Conservation (phyloP, 768 basidiomycete species). For the Boletus rubescentipes region DNA sequence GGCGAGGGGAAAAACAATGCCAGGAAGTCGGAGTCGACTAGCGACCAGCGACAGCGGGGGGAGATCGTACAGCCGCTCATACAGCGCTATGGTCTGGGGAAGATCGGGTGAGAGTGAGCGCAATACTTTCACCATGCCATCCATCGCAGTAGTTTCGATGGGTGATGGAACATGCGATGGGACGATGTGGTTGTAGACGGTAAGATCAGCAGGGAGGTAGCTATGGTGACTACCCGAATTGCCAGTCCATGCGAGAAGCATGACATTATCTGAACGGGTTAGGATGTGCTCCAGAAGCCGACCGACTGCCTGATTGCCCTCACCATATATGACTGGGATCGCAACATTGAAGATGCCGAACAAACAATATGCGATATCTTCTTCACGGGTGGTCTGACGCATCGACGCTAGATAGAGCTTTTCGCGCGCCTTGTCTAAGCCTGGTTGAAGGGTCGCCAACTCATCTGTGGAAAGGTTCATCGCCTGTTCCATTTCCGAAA, state of each 20-base stretch:
- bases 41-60: neutral
- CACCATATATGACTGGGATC: constrained; percentile 16
- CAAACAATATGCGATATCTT: constrained; percentile 18
- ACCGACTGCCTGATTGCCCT: neutral
- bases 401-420: constrained; percentile 12
- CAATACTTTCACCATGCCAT: neutral
- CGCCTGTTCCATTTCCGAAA: constrained; percentile 1
- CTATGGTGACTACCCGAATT: neutral
- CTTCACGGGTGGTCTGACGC: constrained; percentile 10
- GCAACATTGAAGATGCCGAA: constrained; percentile 12
- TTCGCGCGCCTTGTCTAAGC: neutral
- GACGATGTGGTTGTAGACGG: neutral
- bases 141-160: neutral
- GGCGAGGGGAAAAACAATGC: neutral
- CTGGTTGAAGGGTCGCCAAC: neutral
- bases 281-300: neutral
- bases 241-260: constrained; percentile 5
- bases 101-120: neutral
- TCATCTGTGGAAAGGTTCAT: neutral
- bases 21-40: neutral
- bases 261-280: neutral
- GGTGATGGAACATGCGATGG: neutral
- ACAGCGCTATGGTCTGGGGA: neutral
- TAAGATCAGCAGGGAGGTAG: constrained; percentile 7
- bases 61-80: neutral